phyloP scores from a whole-genome alignment of 2,329 filamentous ascomycete genomes.

The Cladorrhinum sp. region DNA sequence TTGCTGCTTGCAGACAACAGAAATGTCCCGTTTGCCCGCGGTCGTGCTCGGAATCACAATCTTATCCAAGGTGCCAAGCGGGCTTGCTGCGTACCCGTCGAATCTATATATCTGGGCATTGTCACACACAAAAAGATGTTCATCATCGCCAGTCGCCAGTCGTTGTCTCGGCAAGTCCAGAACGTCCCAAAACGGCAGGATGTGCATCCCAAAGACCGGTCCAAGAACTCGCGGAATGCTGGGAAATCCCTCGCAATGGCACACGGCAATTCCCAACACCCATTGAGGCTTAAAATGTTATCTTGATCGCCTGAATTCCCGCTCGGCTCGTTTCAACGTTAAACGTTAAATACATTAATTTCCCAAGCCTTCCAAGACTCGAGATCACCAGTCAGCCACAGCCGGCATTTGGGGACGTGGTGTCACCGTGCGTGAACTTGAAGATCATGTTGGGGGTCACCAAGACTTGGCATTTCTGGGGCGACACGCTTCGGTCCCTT shows the following conservation, averaged over 20 bases:
- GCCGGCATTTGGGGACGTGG: not conserved
- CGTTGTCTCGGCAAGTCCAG: slow-evolving; percentile 1
- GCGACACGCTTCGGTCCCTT: not conserved
- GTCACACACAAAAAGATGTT: slow-evolving; percentile 18
- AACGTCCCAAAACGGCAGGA: not conserved
- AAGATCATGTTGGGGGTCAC: not conserved
- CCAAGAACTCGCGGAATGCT: not conserved
- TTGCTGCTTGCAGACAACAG: slow-evolving; percentile 7
- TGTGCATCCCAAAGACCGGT: not conserved
- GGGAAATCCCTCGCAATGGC: not conserved
- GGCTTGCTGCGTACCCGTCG: slow-evolving; percentile 17
- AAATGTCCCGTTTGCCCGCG: slow-evolving; percentile 14
- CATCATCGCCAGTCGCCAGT: not conserved
- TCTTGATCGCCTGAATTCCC: not conserved
- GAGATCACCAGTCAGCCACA: not conserved
- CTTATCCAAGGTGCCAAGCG: slow-evolving; percentile 29
- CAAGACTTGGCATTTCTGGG: not conserved
- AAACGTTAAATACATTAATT: not conserved
- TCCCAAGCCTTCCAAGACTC: not conserved
- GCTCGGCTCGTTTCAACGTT: not conserved
- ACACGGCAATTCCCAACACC: not conserved
- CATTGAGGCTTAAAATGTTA: not conserved
- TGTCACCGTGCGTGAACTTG: not conserved
- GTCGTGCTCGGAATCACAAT: slow-evolving; percentile 24
- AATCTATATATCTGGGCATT: slow-evolving; percentile 28